phyloP scores from a whole-genome alignment of 169 alveolate species.

The Miamiensis avidus region DNA sequence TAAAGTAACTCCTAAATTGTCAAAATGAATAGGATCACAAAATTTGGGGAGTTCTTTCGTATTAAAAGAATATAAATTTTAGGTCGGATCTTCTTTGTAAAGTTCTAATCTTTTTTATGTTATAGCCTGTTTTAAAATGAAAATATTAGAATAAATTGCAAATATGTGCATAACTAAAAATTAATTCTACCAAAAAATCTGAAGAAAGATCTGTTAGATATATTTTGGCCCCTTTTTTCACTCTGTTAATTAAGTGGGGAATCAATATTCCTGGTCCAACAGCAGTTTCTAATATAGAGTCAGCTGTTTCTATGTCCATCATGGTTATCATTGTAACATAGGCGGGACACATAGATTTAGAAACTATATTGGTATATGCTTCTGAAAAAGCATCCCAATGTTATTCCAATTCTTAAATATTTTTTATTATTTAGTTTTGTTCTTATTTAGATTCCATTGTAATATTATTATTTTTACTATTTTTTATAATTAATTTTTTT shows the following conservation, averaged over 20 bases:
- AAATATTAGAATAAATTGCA: too few relatives aligned
- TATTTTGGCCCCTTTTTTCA: not conserved
- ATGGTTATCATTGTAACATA: not conserved
- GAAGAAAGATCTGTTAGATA: not conserved
- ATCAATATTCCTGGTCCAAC: not conserved
- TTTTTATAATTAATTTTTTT: too few relatives aligned
- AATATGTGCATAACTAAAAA: not conserved
- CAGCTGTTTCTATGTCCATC: not conserved
- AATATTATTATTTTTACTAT: too few relatives aligned
- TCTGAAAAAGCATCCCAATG: not conserved
- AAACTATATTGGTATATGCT: not conserved
- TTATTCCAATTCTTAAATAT: not conserved
- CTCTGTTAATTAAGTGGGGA: not conserved
- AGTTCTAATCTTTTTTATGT: not conserved
- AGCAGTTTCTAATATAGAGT: not conserved
- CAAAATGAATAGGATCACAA: not conserved
- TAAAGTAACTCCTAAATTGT: not conserved
- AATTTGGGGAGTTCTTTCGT: too few relatives aligned
- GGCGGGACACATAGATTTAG: not conserved
- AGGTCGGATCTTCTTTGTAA: not conserved
- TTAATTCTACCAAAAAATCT: too few relatives aligned
- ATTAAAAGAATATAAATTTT: too few relatives aligned
- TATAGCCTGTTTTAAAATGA: too few relatives aligned
- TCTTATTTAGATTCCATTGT: too few relatives aligned
- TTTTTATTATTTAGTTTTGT: too few relatives aligned